Conservation (phyloP, 371 early-diverging fungal species). For the Amoeboradix gromovi region DNA sequence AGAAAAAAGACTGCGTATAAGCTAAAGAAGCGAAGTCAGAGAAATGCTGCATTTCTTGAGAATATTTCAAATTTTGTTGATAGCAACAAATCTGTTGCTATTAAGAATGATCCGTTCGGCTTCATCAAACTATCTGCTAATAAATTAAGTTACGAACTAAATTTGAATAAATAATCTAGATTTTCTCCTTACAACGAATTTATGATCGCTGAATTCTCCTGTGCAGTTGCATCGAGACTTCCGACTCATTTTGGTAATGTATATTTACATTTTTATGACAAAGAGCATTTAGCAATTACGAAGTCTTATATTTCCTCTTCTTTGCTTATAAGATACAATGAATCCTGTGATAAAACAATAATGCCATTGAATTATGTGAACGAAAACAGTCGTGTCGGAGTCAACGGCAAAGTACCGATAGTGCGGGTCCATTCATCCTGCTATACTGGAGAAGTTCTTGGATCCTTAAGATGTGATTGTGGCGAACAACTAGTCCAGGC, state of each 20-base stretch:
- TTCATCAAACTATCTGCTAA: not conserved
- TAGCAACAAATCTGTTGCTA: not conserved
- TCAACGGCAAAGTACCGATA: slow-evolving; percentile 20
- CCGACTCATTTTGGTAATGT: not conserved
- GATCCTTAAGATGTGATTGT: slow-evolving; percentile 76
- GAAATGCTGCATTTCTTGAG: not conserved
- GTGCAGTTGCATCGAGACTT: not conserved
- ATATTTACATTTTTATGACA: not conserved
- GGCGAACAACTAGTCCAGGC: slow-evolving; percentile 69
- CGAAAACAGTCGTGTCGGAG: slow-evolving; percentile 7
- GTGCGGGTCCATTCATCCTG: slow-evolving; percentile 83
- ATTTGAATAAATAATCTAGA: not conserved
- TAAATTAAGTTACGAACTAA: not conserved
- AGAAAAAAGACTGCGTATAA: no score
- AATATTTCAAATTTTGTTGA: not conserved
- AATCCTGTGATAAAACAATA: not conserved
- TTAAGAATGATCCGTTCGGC: not conserved
- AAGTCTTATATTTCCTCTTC: not conserved
- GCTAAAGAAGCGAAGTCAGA: not conserved
- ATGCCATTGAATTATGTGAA: not conserved
- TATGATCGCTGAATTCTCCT: not conserved
- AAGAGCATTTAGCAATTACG: not conserved
- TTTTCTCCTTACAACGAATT: not conserved
- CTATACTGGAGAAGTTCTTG: slow-evolving; percentile 80
- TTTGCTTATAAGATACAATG: not conserved